Evolutionary conservation across 345 rosid species (phyloP).

Genomic region (Ceriops tagal): DNA sequence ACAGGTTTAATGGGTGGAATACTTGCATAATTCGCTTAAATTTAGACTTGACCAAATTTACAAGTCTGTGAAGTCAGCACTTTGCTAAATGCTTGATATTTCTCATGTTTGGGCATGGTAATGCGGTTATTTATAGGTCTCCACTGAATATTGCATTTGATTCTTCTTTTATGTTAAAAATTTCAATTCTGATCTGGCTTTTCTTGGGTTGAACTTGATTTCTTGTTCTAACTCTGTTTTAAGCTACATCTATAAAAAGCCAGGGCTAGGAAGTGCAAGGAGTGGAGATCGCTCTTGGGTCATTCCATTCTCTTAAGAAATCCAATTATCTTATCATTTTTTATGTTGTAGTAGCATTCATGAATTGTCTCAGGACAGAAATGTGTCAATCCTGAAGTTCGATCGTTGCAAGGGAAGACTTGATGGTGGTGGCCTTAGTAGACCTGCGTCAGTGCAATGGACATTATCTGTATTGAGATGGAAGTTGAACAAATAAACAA

Average conservation of each 20-base stretch:
- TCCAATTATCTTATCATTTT: background rate
- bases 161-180: too few species aligned
- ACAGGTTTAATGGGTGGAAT: too few species aligned
- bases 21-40: too few species aligned
- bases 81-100: too few species aligned
- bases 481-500: slow-evolving; percentile 97
- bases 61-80: too few species aligned
- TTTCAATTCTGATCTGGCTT: too few species aligned
- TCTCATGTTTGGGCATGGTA: too few species aligned
- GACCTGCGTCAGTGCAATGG: slow-evolving; percentile 83
- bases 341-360: background rate
- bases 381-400: slow-evolving; percentile 71
- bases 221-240: background rate
- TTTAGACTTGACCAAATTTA: too few species aligned
- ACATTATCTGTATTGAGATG: slow-evolving; percentile 90
- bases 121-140: too few species aligned
- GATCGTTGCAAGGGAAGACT: slow-evolving; percentile 57
- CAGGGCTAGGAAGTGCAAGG: too few species aligned
- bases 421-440: slow-evolving; percentile 38
- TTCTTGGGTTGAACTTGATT: background rate
- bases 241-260: background rate
- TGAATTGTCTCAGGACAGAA: slow-evolving; percentile 63
- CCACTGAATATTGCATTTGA: too few species aligned
- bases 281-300: background rate
- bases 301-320: background rate